Base-by-base conservation (phyloP, 306 rosid genomes). In the Urtica urens region DNA sequence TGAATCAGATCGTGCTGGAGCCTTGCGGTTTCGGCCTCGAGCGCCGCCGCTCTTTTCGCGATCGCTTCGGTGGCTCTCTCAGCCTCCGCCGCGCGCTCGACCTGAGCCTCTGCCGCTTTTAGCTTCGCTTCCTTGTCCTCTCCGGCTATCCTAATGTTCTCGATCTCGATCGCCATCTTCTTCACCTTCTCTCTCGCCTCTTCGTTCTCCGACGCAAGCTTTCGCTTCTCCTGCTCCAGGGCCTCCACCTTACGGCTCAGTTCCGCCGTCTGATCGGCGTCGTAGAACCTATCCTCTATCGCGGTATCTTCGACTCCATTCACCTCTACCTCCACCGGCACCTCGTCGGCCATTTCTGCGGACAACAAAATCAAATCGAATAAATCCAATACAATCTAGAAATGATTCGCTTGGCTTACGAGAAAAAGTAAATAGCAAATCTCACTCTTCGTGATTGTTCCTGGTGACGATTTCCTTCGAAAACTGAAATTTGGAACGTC, bases 1-100 rank as follows among this genome's bases (percentile, higher is more conserved):
- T 78, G 3, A 9, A 73, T 26, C 51, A 74, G 51, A 23, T 92
- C 94, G 11, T 82, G 83, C 6, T 85, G 96, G 8, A 92, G 78
- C 87, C 94, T 92, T 4, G 75, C 10, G 16, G 82, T 52, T 56
- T 82, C 88, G 0, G 81, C 70, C 77, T 92, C 99, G 3, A 92
- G 81, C 27, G 79, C 86, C 29, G 55, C 65, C 22, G 96, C 96
- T 46, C 94, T 70, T 0, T 69, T 76, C 0, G 83, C 94, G 33
- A 82, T 78, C 2, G 55, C 64, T 46, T 69, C 78, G 14, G 61
- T 10, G 7, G 66, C 80, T 64, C 44, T 76, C 40, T 3, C 64
- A 1, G 70, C 65, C 23, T 75, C 96, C 5, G 49, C 59, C 2
- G 61, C 56, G 42, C 7, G 57, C 37, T 49, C 79, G 24, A 71